phyloP scores from a whole-genome alignment of 208 protist species.

The Leishmania tropica region DNA sequence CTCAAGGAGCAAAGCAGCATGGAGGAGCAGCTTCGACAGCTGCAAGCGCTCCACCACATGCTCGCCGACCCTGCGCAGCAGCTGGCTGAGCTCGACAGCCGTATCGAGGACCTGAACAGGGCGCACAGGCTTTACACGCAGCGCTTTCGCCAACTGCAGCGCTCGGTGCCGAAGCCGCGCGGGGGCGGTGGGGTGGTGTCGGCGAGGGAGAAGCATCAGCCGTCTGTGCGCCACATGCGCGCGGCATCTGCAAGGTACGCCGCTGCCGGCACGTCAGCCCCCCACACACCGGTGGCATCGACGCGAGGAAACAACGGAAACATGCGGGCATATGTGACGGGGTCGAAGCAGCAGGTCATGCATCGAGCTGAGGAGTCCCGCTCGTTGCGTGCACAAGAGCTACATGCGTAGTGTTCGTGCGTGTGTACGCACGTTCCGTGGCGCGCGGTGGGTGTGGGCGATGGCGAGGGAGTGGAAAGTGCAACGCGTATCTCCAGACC shows the following conservation, averaged over 20 bases:
- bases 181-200: not conserved
- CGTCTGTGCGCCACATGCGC: constrained; percentile 36
- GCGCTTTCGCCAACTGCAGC: constrained; percentile 62
- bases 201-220: not conserved
- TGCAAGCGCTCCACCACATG: constrained; percentile 53
- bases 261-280: not conserved
- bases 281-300: not conserved
- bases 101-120: constrained; percentile 76
- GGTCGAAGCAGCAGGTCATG: not conserved
- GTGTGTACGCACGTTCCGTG: not conserved
- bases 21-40: constrained; percentile 41
- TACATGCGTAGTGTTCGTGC: not conserved
- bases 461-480: not conserved
- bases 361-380: not conserved
- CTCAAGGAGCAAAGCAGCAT: constrained; percentile 31
- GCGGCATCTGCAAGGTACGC: not conserved
- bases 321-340: not conserved
- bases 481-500: not conserved
- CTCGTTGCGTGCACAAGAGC: not conserved
- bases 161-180: constrained; percentile 1
- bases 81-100: constrained; percentile 65
- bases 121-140: constrained; percentile 65
- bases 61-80: constrained; percentile 54
- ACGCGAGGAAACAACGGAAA: not conserved
- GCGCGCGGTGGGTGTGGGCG: not conserved